Percentiles rank a stretch among this genome's conserved stretches.
Evolutionary conservation across 2,329 filamentous ascomycete genomes (phyloP).

Genomic region (Fusarium concolor): DNA sequence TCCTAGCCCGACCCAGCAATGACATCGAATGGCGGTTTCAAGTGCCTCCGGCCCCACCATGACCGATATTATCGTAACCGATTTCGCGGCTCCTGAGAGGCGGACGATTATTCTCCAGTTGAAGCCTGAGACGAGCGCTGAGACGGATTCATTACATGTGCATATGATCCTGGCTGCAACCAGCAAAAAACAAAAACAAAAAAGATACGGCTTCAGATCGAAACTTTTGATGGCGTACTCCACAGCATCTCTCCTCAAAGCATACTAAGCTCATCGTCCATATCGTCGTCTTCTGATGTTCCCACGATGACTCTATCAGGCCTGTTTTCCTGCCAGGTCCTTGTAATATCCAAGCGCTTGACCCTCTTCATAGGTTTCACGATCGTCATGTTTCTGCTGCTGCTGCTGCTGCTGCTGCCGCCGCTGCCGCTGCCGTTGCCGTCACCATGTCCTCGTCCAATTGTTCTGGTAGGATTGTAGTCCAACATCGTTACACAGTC

Average conservation of each 20-base stretch:
- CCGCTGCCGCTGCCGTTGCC: neutral
- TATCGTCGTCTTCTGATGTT: conserved; percentile 21
- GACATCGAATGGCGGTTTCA: conserved; percentile 44
- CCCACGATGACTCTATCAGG: conserved; percentile 20
- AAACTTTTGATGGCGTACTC: neutral
- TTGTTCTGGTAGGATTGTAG: neutral
- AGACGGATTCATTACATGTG: conserved; percentile 26
- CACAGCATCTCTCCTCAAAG: conserved; percentile 9
- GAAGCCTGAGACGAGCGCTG: conserved; percentile 32
- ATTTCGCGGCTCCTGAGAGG: conserved; percentile 22
- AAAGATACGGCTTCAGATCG: neutral
- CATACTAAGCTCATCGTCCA: conserved; percentile 36
- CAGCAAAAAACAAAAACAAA: neutral
- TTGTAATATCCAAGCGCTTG: conserved; percentile 33
- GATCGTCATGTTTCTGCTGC: conserved; percentile 1
- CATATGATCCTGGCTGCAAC: conserved; percentile 13
- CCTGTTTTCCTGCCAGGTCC: conserved; percentile 20
- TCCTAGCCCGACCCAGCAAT: conserved; percentile 6
- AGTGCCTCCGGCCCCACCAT: conserved; percentile 39
- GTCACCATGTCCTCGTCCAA: neutral
- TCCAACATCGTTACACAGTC: conserved; percentile 14
- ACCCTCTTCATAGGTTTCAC: conserved; percentile 20
- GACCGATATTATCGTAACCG: conserved; percentile 33
- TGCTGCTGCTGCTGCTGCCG: neutral
- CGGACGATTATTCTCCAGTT: conserved; percentile 27